Evolutionary conservation across 1,284 basidiomycete species (phyloP), one percentile per base, ranked within the genome.

Genomic region (Puccinia horiana): DNA sequence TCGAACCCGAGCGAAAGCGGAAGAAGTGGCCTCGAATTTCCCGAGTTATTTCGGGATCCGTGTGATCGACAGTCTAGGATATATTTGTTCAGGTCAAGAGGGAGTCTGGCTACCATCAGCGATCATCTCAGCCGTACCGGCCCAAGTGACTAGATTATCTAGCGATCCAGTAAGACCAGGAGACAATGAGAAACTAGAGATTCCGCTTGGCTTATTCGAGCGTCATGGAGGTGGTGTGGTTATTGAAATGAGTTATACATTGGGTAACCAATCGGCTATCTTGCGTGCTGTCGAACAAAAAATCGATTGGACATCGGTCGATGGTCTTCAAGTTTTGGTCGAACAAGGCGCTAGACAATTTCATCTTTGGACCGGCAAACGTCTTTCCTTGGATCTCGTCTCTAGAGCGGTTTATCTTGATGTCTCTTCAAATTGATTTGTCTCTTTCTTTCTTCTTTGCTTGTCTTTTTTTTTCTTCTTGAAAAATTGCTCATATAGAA

Each of bases 171-270:
- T n/a, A n/a, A n/a, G n/a, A 87, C 88, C 84, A 67, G 52, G n/a
- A 6, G 26, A 42, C 14, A n/a, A n/a, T n/a, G 26, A 49, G 29
- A 65, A 16, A 20, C 42, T 65, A 3, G 61, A 75, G 63, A 52
- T 96, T 14, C 90, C 92, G 0, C 83, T 85, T 6, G 87, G 89
- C n/a, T 83, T 89, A 6, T 86, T 89, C 49, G 79, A 85, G 16
- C 79, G 84, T 3, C 84, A 86, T 0, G 84, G 85, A 5, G 88
- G 88, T 14, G 91, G 91, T 42, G 92, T 96, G 16, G 92, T 94
- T 3, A 90, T 97, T 40, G 95, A 98, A 85, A 93, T 96, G 92
- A 94, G 94, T 29, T 97, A 97, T 87, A 92, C 92, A 85, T 94
- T 94, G 0, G 90, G 92, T 79, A 14, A 26, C 11, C 93, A 93